Conservation (phyloP, 1,284 basidiomycete species). For the Lentinus polychrous region DNA sequence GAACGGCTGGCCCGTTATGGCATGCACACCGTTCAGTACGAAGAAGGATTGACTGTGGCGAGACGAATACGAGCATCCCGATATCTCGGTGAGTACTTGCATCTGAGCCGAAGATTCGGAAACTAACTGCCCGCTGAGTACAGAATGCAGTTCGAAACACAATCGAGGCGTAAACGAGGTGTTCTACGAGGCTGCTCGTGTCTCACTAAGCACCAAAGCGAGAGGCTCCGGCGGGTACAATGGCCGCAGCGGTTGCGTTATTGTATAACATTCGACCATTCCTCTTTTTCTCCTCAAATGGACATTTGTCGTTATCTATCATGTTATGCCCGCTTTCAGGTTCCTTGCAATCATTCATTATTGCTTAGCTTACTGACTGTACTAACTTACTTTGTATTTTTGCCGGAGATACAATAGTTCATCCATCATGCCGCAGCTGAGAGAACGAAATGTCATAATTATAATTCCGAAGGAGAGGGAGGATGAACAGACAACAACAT, state of each 20-base stretch:
- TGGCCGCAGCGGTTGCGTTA: constrained; percentile 24
- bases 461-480: background rate
- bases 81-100: constrained; percentile 68
- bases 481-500: too few species aligned
- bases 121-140: constrained; percentile 6
- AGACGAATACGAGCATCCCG: constrained; percentile 86
- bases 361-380: constrained; percentile 2
- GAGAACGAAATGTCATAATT: background rate
- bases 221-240: constrained; percentile 50
- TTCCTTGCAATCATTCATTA: background rate
- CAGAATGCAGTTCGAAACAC: constrained; percentile 95
- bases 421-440: background rate
- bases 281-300: background rate
- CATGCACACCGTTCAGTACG: constrained; percentile 75
- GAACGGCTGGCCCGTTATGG: constrained; percentile 66
- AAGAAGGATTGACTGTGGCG: constrained; percentile 84
- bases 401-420: background rate
- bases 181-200: constrained; percentile 83
- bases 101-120: background rate
- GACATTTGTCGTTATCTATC: constrained; percentile 5
- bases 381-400: constrained; percentile 3
- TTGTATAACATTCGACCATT: background rate
- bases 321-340: background rate
- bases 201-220: constrained; percentile 68
- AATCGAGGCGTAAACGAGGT: constrained; percentile 92